Base-by-base conservation (phyloP, 805 yeast species). In the Metschnikowia similis region DNA sequence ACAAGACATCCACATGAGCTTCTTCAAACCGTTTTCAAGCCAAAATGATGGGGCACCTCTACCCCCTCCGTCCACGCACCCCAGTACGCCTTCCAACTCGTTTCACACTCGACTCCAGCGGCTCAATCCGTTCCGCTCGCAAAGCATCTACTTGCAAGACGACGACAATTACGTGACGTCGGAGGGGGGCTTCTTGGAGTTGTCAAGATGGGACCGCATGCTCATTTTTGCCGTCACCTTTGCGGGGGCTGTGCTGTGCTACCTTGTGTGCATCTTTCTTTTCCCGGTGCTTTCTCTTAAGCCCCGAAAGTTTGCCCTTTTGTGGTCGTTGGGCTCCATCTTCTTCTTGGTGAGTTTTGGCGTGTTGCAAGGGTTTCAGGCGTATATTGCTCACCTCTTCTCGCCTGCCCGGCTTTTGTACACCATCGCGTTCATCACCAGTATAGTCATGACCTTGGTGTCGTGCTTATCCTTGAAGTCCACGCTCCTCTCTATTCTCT, bases 171-270 rank as follows among this genome's bases (percentile, higher is more conserved):
- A 67, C 52, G 77, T 73, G 29, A 73, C 78, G 1, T 58, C 74
- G 0, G 74, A 74, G 10, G 75, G 76, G 0, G 77, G 78, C 5
- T 66, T 64, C 54, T 71, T 69, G 54, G 74, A 74, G 57, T 64
- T 74, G 43, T 70, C 75, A 9, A 60, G 74, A 28, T 72, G 77
- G 77, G 79, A 74, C 56, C 62, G 79, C 48, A 72, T 74, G 77
- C 59, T 74, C 21, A 71, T 74, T 8, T 74, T 74, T 54, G 76
- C 67, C 3, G 63, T 74, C 45, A 71, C 76, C 0, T 73, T 74
- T 54, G 77, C 68, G 3, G 78, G 77, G 1, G 66, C 75, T 0
- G 55, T 65, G 8, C 66, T 69, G 42, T 74, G 78, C 54, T 74
- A 72, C 54, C 45, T 69, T 47, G 72, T 74, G 40, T 74, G 77